Evolutionary conservation across 2,329 filamentous ascomycete species (phyloP), one percentile per base, ranked within the genome.

Genomic region (Colletotrichum godetiae): DNA sequence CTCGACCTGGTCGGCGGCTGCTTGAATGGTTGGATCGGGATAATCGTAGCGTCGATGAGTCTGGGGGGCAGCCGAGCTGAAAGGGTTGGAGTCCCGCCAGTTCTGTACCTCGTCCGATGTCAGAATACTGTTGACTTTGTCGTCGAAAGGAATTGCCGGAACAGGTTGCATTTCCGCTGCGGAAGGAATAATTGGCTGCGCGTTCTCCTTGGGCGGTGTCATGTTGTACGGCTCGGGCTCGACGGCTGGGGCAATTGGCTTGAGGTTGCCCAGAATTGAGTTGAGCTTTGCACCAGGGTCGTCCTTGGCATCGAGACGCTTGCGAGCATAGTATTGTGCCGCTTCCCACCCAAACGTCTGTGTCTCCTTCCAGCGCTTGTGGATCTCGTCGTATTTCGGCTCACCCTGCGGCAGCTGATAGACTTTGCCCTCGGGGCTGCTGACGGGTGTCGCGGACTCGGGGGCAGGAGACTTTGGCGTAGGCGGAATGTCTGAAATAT

Each of bases 381-480:
- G 85, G 7, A 88, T 81, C 76, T 91, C 89, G 8, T 85, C 81
- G 22, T 85, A 84, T 67, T 84, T 85, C 5, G 82, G 72, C 2
- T 83, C 83, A 19, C 83, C 80, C 10, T 80, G 76, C 0, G 86
- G 84, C 12, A 88, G 78, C 37, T 82, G 78, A 15, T 76, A 79
- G 5, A 81, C 78, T 69, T 80, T 84, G 31, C 77, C 59, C 35
- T 78, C 76, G 11, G 72, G 52, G 37, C 75, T 73, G 42, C 42
- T 49, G 15, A 19, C 10, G 73, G 75, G 68, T 49, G 75, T 68
- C 3, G 75, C 69, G 15, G 76, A 73, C 75, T 86, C 85, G 8
- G 78, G 81, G 1, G 80, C 79, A 0, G 89, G 89, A 13, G 89
- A 91, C 77, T 88, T 88, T 13, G 89, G 88, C 4, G 88, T 88